phyloP scores from a whole-genome alignment of 2,329 filamentous ascomycete genomes.

The Phoma herbarum region DNA sequence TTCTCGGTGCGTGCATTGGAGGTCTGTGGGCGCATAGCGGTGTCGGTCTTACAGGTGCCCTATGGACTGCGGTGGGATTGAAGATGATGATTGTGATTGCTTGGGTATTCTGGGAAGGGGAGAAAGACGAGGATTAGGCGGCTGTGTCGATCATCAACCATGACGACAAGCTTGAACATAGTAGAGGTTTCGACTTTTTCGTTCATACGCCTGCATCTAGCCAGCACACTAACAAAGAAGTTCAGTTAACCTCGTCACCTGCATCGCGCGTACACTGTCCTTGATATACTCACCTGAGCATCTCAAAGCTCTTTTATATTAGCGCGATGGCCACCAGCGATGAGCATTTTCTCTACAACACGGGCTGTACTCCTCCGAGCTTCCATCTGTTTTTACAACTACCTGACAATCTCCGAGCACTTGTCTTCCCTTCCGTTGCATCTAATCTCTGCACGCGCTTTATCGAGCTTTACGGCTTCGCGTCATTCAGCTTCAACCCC shows the following conservation, averaged over 20 bases:
- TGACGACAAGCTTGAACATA: not conserved
- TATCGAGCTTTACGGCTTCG: constrained; percentile 25
- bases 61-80: constrained; percentile 58
- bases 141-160: too few relatives aligned
- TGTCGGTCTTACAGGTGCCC: constrained; percentile 60
- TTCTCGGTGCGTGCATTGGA: constrained; percentile 64
- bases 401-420: constrained; percentile 1
- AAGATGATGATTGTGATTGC: constrained; percentile 52
- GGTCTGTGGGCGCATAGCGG: constrained; percentile 63
- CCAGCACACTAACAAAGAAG: not conserved
- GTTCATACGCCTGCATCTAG: not conserved
- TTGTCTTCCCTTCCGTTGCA: not conserved
- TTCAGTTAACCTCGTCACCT: not conserved
- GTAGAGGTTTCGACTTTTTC: not conserved
- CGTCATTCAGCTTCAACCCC: constrained; percentile 5
- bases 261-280: not conserved
- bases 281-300: not conserved
- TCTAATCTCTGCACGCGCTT: constrained; percentile 25
- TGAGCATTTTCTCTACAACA: not conserved
- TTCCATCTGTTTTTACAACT: not conserved
- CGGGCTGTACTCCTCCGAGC: not conserved
- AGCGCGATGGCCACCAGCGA: not conserved
- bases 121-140: constrained; percentile 32
- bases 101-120: constrained; percentile 55
- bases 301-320: not conserved